Conservation (phyloP, 352 stramenopile genomes). For the Plasmopara muralis region DNA sequence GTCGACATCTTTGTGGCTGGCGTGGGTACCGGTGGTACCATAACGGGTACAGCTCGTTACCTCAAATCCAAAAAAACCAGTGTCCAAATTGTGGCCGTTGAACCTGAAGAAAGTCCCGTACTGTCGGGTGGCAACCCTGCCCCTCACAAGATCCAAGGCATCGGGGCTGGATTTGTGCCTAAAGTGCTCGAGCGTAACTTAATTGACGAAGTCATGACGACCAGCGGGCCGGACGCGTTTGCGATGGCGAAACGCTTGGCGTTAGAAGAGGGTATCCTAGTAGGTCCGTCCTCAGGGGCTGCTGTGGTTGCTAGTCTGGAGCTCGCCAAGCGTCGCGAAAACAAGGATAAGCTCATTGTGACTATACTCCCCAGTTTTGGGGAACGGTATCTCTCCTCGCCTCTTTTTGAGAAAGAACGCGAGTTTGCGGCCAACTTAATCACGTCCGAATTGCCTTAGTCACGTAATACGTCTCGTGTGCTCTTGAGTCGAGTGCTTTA, state of each 20-base stretch:
- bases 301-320: slow-evolving; percentile 81
- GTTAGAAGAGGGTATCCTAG: slow-evolving; percentile 80
- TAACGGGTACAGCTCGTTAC: slow-evolving; percentile 80
- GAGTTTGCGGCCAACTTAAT: slow-evolving; percentile 59
- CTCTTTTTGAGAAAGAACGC: slow-evolving; percentile 74
- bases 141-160: slow-evolving; percentile 85
- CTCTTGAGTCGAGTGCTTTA: no score
- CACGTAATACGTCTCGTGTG: no score
- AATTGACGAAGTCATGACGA: slow-evolving; percentile 87
- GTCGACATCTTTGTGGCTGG: slow-evolving; percentile 87
- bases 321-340: slow-evolving; percentile 74
- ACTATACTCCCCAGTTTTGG: slow-evolving; percentile 88
- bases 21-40: slow-evolving; percentile 82
- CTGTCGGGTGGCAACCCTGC: slow-evolving; percentile 74
- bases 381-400: slow-evolving; percentile 80
- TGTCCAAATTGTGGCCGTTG: slow-evolving; percentile 77
- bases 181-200: slow-evolving; percentile 73
- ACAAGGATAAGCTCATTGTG: slow-evolving; percentile 83
- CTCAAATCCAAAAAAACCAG: slow-evolving; percentile 83
- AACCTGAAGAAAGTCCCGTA: slow-evolving; percentile 79
- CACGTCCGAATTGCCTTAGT: slow-evolving; percentile 15
- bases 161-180: slow-evolving; percentile 77
- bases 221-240: slow-evolving; percentile 75
- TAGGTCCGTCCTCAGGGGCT: slow-evolving; percentile 81
- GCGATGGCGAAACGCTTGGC: slow-evolving; percentile 82